These are phyloP conservation scores for Nothophoma quercina DNA, from an alignment of 2,329 filamentous ascomycete species.

Conservation along the genomic window DNA sequence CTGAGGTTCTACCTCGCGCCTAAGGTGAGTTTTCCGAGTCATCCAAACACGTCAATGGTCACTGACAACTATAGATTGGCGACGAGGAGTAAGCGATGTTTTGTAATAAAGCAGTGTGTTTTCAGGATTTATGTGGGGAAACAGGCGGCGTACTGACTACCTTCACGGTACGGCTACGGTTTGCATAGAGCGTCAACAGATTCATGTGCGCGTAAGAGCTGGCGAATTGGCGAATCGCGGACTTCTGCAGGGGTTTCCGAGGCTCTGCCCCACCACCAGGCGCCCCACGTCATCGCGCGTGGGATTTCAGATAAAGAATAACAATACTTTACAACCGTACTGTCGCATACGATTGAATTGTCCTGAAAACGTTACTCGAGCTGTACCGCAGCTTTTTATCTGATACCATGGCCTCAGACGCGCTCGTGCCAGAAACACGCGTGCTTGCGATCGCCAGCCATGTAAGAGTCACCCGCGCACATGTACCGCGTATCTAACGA, in stretches of 20 bases:
- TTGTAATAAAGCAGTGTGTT: conserved; percentile 36
- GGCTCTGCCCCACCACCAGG: conserved; percentile 40
- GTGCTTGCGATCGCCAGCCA: conserved; percentile 93
- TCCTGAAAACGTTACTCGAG: not conserved
- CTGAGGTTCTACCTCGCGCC: conserved; percentile 97
- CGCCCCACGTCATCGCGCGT: conserved; percentile 43
- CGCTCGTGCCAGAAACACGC: conserved; percentile 65
- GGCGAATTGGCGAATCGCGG: conserved; percentile 29
- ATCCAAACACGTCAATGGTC: not conserved
- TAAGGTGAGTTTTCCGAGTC: conserved; percentile 70
- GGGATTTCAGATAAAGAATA: conserved; percentile 46
- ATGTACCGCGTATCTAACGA: conserved; percentile 13
- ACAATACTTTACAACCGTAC: conserved; percentile 29
- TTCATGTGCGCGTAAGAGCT: conserved; percentile 1
- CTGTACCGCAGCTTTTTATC: not conserved
- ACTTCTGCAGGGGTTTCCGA: conserved; percentile 21
- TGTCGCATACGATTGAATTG: not conserved
- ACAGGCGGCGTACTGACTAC: conserved; percentile 35
- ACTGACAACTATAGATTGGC: conserved; percentile 68
- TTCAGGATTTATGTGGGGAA: conserved; percentile 34
- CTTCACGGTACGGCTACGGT: too few relatives aligned
- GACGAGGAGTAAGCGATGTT: conserved; percentile 64
- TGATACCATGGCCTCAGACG: conserved; percentile 44
- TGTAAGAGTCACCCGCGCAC: conserved; percentile 66
- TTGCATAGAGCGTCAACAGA: conserved; percentile 28